Evolutionary conservation across 306 rosid genomes (phyloP).

Genomic region (Castanospermum australe): DNA sequence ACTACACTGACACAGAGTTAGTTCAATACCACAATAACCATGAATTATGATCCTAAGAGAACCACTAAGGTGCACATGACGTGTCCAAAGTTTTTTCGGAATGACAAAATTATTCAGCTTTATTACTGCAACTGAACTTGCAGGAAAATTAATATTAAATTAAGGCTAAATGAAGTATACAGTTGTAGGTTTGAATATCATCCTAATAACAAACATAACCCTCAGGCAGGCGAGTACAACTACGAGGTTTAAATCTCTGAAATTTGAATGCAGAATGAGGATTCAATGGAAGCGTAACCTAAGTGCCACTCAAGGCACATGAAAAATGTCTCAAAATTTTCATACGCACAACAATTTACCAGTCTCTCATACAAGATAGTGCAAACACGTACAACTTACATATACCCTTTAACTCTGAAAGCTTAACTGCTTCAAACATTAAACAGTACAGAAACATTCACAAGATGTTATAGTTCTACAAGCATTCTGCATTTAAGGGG

Average conservation of each 20-base stretch:
- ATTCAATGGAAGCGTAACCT: neutral
- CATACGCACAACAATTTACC: neutral
- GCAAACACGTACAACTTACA: neutral
- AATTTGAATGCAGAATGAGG: neutral
- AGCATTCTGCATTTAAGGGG: neutral
- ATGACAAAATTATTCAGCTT: neutral
- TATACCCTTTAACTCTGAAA: neutral
- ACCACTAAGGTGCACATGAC: neutral
- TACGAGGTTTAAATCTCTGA: neutral
- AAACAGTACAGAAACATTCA: neutral
- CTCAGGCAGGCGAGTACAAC: neutral
- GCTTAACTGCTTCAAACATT: neutral
- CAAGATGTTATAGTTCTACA: neutral
- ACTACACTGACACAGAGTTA: too few species aligned
- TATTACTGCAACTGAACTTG: neutral
- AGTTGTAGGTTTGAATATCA: neutral
- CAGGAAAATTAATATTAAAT: neutral
- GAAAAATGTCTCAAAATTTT: neutral
- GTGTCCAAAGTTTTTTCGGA: neutral
- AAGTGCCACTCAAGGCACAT: neutral
- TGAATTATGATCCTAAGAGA: too few species aligned
- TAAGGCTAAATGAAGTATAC: neutral
- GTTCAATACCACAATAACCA: too few species aligned
- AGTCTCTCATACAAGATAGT: conserved; percentile 6
- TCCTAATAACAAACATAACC: neutral